phyloP scores from a whole-genome alignment of 1,284 basidiomycete species.

The Fomes fomentarius region DNA sequence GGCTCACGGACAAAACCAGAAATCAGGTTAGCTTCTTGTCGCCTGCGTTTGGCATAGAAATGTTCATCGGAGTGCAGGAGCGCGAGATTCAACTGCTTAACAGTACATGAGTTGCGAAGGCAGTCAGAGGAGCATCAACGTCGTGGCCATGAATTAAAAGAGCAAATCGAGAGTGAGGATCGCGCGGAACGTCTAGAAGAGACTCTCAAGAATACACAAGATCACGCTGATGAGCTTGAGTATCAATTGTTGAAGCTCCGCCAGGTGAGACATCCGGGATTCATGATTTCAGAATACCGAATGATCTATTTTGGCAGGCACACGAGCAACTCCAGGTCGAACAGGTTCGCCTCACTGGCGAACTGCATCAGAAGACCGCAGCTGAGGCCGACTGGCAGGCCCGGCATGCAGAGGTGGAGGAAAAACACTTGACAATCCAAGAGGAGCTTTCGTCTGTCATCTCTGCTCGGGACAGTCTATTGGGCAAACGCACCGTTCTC shows the following conservation, averaged over 20 bases:
- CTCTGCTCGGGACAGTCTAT: conserved; percentile 49
- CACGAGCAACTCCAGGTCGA: conserved; percentile 61
- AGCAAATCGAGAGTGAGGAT: conserved; percentile 81
- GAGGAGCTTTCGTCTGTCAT: conserved; percentile 47
- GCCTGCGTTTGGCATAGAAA: neutral
- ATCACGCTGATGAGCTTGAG: conserved; percentile 79
- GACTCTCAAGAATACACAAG: conserved; percentile 74
- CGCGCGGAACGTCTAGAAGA: conserved; percentile 72
- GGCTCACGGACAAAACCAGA: conserved; percentile 56
- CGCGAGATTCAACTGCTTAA: conserved; percentile 67
- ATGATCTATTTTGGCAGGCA: conserved; percentile 43
- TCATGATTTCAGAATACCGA: conserved; percentile 5
- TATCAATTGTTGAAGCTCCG: conserved; percentile 77
- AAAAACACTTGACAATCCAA: conserved; percentile 42
- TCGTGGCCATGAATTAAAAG: conserved; percentile 70
- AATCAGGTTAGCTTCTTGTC: conserved; percentile 55
- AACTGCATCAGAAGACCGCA: conserved; percentile 44
- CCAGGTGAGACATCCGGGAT: conserved; percentile 50
- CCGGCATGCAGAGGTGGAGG: conserved; percentile 50
- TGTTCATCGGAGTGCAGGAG: conserved; percentile 45
- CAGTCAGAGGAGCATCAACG: conserved; percentile 57
- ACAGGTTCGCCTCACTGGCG: conserved; percentile 54
- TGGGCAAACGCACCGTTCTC: conserved; percentile 51
- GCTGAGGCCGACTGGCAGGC: conserved; percentile 48
- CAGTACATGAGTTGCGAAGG: conserved; percentile 52